Evolutionary conservation across 1,284 basidiomycete genomes (phyloP), one percentile per base, ranked within the genome.

Genomic region (Pseudozyma hubeiensis): DNA sequence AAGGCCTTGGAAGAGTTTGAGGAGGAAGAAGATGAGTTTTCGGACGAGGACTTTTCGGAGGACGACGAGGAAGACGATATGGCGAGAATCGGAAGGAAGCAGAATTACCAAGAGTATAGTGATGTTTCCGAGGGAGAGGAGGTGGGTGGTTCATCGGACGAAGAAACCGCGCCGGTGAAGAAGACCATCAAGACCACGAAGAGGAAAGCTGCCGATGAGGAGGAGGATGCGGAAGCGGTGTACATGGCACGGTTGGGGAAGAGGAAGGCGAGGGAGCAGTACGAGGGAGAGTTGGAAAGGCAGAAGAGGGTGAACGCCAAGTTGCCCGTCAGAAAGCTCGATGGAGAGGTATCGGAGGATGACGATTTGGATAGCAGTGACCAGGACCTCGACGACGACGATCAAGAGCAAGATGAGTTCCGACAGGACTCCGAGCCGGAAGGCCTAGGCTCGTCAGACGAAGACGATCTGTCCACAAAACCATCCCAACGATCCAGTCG

Each of bases 41-140:
- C 43, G 43, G 47, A 52, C 3, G 51, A 52, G 5, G 49, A 90
- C 90, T 44, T 53, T 14, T 37, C 89, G 90, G 71, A 89, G 91
- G 94, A 41, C 85, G 39, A 46, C 40, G 53, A 64, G 29, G 66
- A 64, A 14, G 43, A 44, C 6, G 60, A 68, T 2, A 8, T 34
- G 41, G 24, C 14, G 39, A 34, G 17, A 35, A 44, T 30, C 13
- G 56, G 37, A 37, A 50, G 67, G 53, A 64, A 75, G 51, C 59
- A 58, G 37, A 66, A 78, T 40, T 70, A 57, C 24, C 53, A 64
- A 19, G 69, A 72, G 35, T 70, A 79, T 31, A 64, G 69, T 53
- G 67, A 73, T 40, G 66, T 69, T 13, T 61, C 59, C 7, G 75
- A 77, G 19, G 74, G 68, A 19, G 72, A 72, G 53, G 66, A 70